These are phyloP conservation scores for Mortierella sp. DNA, from an alignment of 371 early-diverging fungal genomes.

Conservation along the genomic window DNA sequence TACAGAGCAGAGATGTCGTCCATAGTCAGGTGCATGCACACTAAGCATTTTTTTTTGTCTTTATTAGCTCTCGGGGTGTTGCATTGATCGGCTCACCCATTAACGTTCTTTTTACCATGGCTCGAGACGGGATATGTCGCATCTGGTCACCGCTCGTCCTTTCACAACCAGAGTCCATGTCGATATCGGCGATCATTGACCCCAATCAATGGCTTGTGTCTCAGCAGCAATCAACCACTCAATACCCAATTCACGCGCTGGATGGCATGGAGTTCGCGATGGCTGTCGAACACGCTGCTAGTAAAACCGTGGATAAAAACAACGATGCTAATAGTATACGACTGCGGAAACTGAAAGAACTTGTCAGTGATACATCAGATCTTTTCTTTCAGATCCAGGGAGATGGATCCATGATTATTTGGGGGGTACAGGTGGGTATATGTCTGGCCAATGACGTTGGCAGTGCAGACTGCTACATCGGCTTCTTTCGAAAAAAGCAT, in stretches of 20 bases:
- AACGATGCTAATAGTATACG: conserved; percentile 36
- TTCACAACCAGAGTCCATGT: conserved; percentile 62
- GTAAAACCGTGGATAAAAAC: conserved; percentile 34
- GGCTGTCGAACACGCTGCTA: conserved; percentile 58
- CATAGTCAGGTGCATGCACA: no score
- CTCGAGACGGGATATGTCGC: conserved; percentile 77
- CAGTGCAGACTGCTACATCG: no score
- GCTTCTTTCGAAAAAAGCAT: not conserved
- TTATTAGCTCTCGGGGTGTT: not conserved
- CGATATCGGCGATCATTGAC: conserved; percentile 77
- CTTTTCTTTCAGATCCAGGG: conserved; percentile 76
- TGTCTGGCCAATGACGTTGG: no score
- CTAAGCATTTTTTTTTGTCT: no score
- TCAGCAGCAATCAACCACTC: conserved; percentile 42
- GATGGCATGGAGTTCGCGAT: conserved; percentile 64
- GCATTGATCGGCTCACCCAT: conserved; percentile 19
- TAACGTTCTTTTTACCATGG: conserved; percentile 77
- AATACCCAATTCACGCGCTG: conserved; percentile 73
- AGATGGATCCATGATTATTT: conserved; percentile 80
- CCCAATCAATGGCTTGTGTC: conserved; percentile 77
- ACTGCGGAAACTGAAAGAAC: conserved; percentile 63
- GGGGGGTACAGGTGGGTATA: conserved; percentile 89
- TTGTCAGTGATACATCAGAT: conserved; percentile 82
- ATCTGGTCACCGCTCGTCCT: conserved; percentile 78
- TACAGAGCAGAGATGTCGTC: not conserved